phyloP scores from a whole-genome alignment of 148 eudicot species.

The Bassia scoparia region DNA sequence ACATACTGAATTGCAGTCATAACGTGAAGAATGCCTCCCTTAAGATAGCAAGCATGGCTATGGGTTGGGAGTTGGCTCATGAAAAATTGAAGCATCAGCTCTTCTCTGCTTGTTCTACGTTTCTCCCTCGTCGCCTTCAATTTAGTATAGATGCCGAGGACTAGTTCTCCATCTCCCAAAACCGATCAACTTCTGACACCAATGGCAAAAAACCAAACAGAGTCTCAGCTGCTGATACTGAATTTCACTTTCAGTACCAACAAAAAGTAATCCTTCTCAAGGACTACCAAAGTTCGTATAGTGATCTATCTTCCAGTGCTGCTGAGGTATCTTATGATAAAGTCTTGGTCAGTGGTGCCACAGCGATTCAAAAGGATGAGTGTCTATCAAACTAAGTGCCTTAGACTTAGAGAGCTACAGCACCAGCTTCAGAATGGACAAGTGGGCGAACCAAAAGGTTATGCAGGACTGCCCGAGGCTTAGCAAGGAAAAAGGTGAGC shows the following conservation, averaged over 20 bases:
- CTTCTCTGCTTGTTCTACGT: slow-evolving; percentile 35
- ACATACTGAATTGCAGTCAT: slow-evolving; percentile 50
- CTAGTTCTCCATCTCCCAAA: slow-evolving; percentile 35
- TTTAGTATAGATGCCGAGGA: slow-evolving; percentile 34
- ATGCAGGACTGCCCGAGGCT: slow-evolving; percentile 90
- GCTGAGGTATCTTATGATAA: slow-evolving; percentile 34
- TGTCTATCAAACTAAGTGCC: slow-evolving; percentile 64
- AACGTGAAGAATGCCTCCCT: slow-evolving; percentile 46
- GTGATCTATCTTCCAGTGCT: slow-evolving; percentile 33
- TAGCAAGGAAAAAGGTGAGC: slow-evolving; percentile 75
- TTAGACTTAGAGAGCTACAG: slow-evolving; percentile 50
- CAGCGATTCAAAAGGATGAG: slow-evolving; percentile 67
- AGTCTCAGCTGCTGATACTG: slow-evolving; percentile 49
- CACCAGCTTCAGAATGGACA: slow-evolving; percentile 74
- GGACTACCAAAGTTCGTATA: slow-evolving; percentile 25
- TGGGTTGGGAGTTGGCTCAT: slow-evolving; percentile 45
- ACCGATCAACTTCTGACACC: slow-evolving; percentile 30
- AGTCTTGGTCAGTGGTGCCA: slow-evolving; percentile 47
- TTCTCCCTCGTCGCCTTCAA: slow-evolving; percentile 37
- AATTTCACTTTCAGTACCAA: slow-evolving; percentile 55
- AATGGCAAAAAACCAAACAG: slow-evolving; percentile 29
- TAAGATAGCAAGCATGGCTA: slow-evolving; percentile 42
- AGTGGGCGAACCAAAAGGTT: slow-evolving; percentile 87
- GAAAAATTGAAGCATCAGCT: slow-evolving; percentile 37
- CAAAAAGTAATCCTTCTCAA: slow-evolving; percentile 36